These are phyloP conservation scores for Xylaria grammica DNA, from an alignment of 495 filamentous ascomycete species.

Conservation along the genomic window DNA sequence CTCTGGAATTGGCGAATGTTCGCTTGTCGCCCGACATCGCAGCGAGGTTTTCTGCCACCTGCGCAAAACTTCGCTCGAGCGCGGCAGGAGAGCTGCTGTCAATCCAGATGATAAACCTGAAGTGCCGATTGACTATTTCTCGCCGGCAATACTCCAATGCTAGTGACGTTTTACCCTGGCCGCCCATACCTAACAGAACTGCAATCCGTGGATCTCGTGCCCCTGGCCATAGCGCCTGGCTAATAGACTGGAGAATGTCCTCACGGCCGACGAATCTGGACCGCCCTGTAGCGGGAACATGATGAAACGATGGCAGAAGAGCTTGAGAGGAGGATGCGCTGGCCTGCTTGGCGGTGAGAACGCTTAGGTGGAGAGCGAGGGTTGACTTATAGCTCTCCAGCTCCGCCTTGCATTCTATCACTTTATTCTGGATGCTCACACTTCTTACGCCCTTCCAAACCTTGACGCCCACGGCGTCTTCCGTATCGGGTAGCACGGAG, in stretches of 20 bases:
- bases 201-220: slow-evolving; percentile 11
- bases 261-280: slow-evolving; percentile 5
- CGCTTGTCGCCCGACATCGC: slow-evolving; percentile 3
- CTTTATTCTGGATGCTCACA: slow-evolving; percentile 1
- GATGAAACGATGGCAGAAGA: slow-evolving; percentile 4
- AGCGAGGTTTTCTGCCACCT: slow-evolving; percentile 10
- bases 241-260: slow-evolving; percentile 17
- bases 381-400: slow-evolving; percentile 16
- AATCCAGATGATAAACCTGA: slow-evolving; percentile 13
- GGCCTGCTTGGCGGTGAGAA: slow-evolving; percentile 7
- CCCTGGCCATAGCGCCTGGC: not conserved
- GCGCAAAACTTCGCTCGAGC: slow-evolving; percentile 2
- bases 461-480: slow-evolving; percentile 4
- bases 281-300: slow-evolving; percentile 4
- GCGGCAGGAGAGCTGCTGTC: slow-evolving; percentile 8
- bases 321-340: not conserved
- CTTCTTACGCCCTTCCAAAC: slow-evolving; percentile 4
- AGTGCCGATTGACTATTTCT: slow-evolving; percentile 11
- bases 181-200: slow-evolving; percentile 9
- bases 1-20: slow-evolving; percentile 4
- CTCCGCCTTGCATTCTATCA: slow-evolving; percentile 5
- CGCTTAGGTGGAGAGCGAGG: slow-evolving; percentile 3
- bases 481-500: not conserved
- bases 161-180: slow-evolving; percentile 10
- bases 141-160: slow-evolving; percentile 6